phyloP scores from a whole-genome alignment of 257 asterid genomes.

The Primulina eburnea region DNA sequence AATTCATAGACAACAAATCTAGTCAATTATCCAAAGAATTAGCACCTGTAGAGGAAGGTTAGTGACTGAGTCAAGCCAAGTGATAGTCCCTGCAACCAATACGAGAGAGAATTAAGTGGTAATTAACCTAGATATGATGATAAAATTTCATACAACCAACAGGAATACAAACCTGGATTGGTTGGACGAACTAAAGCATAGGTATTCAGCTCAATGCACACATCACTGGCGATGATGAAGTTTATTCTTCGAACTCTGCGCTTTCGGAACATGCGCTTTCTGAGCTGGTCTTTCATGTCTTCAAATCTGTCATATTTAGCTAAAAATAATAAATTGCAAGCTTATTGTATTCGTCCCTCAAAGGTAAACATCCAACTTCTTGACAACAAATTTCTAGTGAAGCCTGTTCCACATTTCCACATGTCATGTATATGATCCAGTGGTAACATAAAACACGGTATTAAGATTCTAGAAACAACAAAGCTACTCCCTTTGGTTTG shows the following conservation, averaged over 20 bases:
- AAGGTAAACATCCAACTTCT: constrained; percentile 11
- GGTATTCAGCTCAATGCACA: constrained; percentile 71
- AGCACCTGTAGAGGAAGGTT: constrained; percentile 83
- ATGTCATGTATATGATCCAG: constrained; percentile 7
- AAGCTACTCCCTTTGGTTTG: constrained; percentile 21
- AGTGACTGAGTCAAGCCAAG: constrained; percentile 92
- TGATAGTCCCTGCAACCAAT: constrained; percentile 58
- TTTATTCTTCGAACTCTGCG: constrained; percentile 83
- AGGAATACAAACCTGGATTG: constrained; percentile 59
- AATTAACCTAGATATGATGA: constrained; percentile 16
- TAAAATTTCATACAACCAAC: constrained; percentile 17
- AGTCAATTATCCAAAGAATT: constrained; percentile 8
- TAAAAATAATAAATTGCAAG: constrained; percentile 6
- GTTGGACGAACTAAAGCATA: constrained; percentile 96
- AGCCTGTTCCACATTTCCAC: too few species aligned
- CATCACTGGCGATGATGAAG: constrained; percentile 62
- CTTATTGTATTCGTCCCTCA: constrained; percentile 9
- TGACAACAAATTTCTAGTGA: too few species aligned
- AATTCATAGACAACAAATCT: constrained; percentile 17
- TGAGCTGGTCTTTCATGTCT: constrained; percentile 79
- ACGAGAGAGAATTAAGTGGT: constrained; percentile 27
- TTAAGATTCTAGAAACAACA: not conserved
- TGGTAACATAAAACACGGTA: not conserved
- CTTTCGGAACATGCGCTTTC: constrained; percentile 90
- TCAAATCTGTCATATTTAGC: constrained; percentile 59